Evolutionary conservation across 176 grass and related monocot species (phyloP).

Genomic region (Oryza punctata): DNA sequence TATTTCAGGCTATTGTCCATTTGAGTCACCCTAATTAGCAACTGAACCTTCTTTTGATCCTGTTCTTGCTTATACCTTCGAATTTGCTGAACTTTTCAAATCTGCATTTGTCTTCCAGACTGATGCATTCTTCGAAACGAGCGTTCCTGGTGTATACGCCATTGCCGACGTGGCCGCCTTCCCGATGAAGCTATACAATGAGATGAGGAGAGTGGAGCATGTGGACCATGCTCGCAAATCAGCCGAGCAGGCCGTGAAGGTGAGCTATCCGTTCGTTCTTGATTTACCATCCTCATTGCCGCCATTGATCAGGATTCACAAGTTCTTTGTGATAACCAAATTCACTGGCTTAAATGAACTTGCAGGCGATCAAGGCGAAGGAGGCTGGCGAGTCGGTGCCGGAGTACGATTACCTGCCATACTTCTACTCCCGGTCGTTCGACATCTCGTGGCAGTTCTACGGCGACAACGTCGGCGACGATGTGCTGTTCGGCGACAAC

Average conservation of each 20-base stretch:
- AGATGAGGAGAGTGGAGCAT: conserved; percentile 85
- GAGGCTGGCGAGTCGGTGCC: conserved; percentile 69
- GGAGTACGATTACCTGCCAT: conserved; percentile 88
- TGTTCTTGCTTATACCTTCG: not conserved
- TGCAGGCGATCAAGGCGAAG: conserved; percentile 81
- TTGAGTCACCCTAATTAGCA: not conserved
- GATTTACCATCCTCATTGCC: not conserved
- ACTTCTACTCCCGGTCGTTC: conserved; percentile 91
- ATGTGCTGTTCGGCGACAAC: conserved; percentile 82
- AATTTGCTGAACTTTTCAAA: not conserved
- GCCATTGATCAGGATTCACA: not conserved
- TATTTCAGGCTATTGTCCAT: not conserved
- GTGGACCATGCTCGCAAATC: conserved; percentile 92
- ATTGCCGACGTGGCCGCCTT: conserved; percentile 92
- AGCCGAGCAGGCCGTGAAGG: conserved; percentile 86
- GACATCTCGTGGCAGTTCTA: conserved; percentile 95
- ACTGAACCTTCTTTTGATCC: not conserved
- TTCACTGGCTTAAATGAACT: not conserved
- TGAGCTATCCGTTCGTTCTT: conserved; percentile 15
- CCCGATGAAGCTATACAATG: conserved; percentile 82
- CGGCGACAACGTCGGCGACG: conserved; percentile 84
- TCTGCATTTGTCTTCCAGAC: conserved; percentile 47
- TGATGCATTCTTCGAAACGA: conserved; percentile 85
- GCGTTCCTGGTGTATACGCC: conserved; percentile 75
- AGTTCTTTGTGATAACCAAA: not conserved